Evolutionary conservation across 2,329 filamentous ascomycete genomes (phyloP), one percentile per base, ranked within the genome.

Genomic region (Cryphonectria radicalis): DNA sequence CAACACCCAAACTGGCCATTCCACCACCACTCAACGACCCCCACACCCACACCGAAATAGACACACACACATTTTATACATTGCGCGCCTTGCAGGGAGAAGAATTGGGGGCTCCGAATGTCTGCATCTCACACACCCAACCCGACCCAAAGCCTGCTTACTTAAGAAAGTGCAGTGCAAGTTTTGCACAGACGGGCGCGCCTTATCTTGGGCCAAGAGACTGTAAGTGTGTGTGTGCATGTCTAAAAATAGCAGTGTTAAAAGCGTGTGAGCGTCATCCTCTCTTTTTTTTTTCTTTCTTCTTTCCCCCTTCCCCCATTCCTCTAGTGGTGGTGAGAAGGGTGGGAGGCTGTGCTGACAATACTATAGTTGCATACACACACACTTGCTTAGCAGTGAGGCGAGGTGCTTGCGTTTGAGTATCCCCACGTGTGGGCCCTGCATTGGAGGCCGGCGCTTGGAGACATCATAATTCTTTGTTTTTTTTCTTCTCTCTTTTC

Each of bases 321-420:
- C n/a, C n/a, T n/a, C n/a, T n/a, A n/a, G n/a, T n/a, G n/a, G n/a
- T n/a, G n/a, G n/a, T n/a, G n/a, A n/a, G n/a, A 32, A 32, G 28
- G n/a, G n/a, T 11, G 55, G 28, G 55, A 11, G 78, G 74, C 62
- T 43, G 62, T 64, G 62, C 37, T 63, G 32, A 63, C 60, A 32
- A n/a, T 32, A 32, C 28, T 32, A 32, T 32, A 32, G 28, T 32
- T n/a, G n/a, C n/a, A n/a, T n/a, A 3, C 28, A 32, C 42, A 40
- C 35, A 63, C 59, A 40, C 57, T 19, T 28, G 28, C 46, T 50
- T 50, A 32, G 53, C 25, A 59, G 22, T 19, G 60, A 63, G 60
- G 60, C 60, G 60, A 40, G n/a, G 60, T 63, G 60, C 60, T 28
- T 59, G 55, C 55, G 28, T 59, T 13, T 50, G 46, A 50, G 55